Evolutionary conservation across 441 rosid genomes (phyloP), one percentile per base, ranked within the genome.

Genomic region (Pelargonium australe): DNA sequence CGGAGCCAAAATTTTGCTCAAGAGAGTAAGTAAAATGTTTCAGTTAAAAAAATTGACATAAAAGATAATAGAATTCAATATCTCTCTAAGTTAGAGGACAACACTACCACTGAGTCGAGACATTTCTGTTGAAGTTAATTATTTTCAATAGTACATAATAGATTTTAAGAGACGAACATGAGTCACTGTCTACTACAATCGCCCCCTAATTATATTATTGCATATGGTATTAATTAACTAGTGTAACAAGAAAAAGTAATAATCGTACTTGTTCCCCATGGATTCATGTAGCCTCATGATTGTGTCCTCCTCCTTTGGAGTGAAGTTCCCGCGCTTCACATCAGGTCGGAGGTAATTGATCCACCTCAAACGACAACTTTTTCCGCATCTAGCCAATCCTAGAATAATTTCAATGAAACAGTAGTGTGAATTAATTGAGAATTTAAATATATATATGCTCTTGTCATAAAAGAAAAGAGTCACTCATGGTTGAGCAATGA

Each of bases 311-410:
- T 71, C 74, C 17, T 65, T 65, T 13, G 17, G 9, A 25, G 69
- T 71, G 69, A 71, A 71, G 23, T 57, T 65, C 13, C 74, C 74
- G 1, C 74, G 68, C 74, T 41, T 71, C 51, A 71, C 74, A 28
- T 71, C 74, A 1, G 74, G 74, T 55, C 74, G 62, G 25, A 71
- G 63, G 28, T 71, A 71, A 66, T 70, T 70, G 6, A 64, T 71
- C 73, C 73, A 71, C 19, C 73, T 51, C 53, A 70, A 60, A 1
- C 73, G 67, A 19, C 73, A 70, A 37, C 73, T 70, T 25, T 70
- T 70, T 65, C 73, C 74, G 25, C 74, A 71, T 19, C 74, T 43
- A 55, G 66, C n/a, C 28, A 71, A 60, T 57, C 74, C 74, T 71
- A 34, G 23, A 7, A 65, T 2, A 9, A 14, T n/a, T 13, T 3